Percentiles rank a stretch among this genome's conserved stretches.
Evolutionary conservation across 2,329 filamentous ascomycete genomes (phyloP).

Genomic region (Neofusicoccum sp.): DNA sequence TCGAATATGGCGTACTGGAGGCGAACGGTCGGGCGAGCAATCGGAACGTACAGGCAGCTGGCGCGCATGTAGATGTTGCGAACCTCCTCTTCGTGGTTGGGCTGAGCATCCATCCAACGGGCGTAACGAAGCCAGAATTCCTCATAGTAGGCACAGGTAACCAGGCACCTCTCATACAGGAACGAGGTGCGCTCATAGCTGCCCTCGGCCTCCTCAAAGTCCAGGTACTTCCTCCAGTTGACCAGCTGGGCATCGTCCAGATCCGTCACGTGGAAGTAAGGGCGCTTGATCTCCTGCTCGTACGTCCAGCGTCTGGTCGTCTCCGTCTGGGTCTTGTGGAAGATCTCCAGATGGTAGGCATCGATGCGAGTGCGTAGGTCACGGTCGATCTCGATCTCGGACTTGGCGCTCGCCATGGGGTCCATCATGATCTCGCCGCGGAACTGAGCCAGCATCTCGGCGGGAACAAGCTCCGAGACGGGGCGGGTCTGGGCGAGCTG

Average conservation of each 20-base stretch:
- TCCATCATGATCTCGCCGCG: conserved; percentile 73
- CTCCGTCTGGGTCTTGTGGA: conserved; percentile 80
- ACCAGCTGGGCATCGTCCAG: conserved; percentile 80
- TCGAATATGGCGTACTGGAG: conserved; percentile 95
- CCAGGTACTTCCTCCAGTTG: conserved; percentile 96
- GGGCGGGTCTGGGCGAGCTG: conserved; percentile 73
- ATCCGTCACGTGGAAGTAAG: conserved; percentile 95
- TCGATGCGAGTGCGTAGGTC: conserved; percentile 82
- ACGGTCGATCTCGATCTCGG: conserved; percentile 79
- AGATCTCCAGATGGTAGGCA: conserved; percentile 76
- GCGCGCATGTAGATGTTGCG: conserved; percentile 91
- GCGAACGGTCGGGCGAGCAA: conserved; percentile 80
- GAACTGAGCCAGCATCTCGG: conserved; percentile 69
- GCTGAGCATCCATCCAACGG: conserved; percentile 85
- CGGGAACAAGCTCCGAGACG: conserved; percentile 69
- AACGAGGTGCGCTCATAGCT: conserved; percentile 75
- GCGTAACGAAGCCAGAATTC: conserved; percentile 99
- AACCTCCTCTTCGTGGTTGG: conserved; percentile 82
- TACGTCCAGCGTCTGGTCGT: conserved; percentile 93
- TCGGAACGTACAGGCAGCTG: conserved; percentile 80
- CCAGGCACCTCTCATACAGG: conserved; percentile 90
- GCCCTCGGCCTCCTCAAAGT: conserved; percentile 89
- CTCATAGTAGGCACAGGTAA: conserved; percentile 92
- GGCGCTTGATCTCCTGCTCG: conserved; percentile 91
- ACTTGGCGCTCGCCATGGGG: conserved; percentile 51